These are phyloP conservation scores for Cephalotrichum gorgonifer DNA, from an alignment of 2,329 filamentous ascomycete genomes.

Conservation along the genomic window DNA sequence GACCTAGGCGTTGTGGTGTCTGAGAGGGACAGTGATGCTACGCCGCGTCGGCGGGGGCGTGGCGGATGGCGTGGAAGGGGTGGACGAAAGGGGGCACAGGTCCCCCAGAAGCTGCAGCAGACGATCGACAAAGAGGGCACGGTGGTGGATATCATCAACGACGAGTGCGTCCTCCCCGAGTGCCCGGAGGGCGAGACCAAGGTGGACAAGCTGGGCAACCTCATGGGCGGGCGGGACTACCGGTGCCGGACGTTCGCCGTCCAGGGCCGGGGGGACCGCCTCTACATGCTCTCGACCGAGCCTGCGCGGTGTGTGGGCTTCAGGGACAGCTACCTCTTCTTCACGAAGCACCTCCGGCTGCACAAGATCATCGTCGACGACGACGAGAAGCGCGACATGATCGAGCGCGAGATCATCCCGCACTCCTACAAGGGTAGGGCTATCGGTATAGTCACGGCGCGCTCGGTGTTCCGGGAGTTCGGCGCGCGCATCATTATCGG, in stretches of 20 bases:
- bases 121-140: constrained; percentile 91
- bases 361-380: constrained; percentile 98
- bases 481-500: constrained; percentile 90
- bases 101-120: constrained; percentile 69
- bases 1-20: constrained; percentile 51
- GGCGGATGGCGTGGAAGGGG: constrained; percentile 61
- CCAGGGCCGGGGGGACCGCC: constrained; percentile 66
- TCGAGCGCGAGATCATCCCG: constrained; percentile 88
- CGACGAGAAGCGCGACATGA: constrained; percentile 93
- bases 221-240: constrained; percentile 80
- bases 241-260: constrained; percentile 93
- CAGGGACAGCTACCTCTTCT: constrained; percentile 96
- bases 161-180: constrained; percentile 82
- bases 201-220: constrained; percentile 78
- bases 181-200: constrained; percentile 86
- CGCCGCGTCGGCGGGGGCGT: constrained; percentile 54
- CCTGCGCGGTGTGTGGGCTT: constrained; percentile 95
- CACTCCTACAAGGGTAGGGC: constrained; percentile 97
- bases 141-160: constrained; percentile 78
- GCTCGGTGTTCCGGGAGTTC: constrained; percentile 95
- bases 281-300: constrained; percentile 98
- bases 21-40: constrained; percentile 36
- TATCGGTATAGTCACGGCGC: constrained; percentile 91
- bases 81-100: constrained; percentile 57
- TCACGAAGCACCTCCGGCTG: constrained; percentile 91